phyloP scores from a whole-genome alignment of 2,329 filamentous ascomycete species.

The Aspergillus melleus region DNA sequence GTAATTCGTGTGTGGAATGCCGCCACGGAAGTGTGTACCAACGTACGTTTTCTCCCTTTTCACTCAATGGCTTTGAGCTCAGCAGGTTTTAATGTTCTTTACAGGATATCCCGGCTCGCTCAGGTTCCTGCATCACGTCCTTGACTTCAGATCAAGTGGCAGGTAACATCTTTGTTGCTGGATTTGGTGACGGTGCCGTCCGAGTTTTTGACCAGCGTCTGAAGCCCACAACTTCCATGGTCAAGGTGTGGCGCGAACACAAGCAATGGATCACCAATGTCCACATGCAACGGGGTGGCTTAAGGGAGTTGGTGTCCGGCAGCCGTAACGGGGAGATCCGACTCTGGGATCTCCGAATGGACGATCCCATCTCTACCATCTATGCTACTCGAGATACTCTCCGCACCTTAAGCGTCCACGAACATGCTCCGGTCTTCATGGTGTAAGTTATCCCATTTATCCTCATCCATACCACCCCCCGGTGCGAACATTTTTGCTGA shows the following conservation, averaged over 20 bases:
- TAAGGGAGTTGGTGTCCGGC: conserved; percentile 85
- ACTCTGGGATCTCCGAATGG: conserved; percentile 93
- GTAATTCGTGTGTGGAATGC: conserved; percentile 97
- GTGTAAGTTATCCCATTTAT: conserved; percentile 62
- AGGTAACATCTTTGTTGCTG: conserved; percentile 91
- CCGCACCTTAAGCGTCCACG: conserved; percentile 85
- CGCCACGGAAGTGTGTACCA: conserved; percentile 85
- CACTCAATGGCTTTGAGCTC: background rate
- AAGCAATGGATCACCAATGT: conserved; percentile 94
- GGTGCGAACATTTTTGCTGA: conserved; percentile 14
- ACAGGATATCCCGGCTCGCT: conserved; percentile 86
- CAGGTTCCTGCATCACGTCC: conserved; percentile 92
- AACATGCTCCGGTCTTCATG: conserved; percentile 94
- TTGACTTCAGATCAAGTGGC: conserved; percentile 97
- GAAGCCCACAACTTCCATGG: conserved; percentile 84
- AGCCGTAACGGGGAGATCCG: conserved; percentile 92
- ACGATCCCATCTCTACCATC: conserved; percentile 71
- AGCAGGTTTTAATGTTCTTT: conserved; percentile 3
- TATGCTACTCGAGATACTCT: conserved; percentile 74
- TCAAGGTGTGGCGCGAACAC: conserved; percentile 95
- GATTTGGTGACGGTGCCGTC: conserved; percentile 92
- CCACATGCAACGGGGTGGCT: conserved; percentile 93
- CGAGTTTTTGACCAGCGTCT: conserved; percentile 89
- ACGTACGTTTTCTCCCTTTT: conserved; percentile 44
- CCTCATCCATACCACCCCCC: background rate